phyloP scores from a whole-genome alignment of 2,329 filamentous ascomycete genomes.

The Pezicula carpinea region DNA sequence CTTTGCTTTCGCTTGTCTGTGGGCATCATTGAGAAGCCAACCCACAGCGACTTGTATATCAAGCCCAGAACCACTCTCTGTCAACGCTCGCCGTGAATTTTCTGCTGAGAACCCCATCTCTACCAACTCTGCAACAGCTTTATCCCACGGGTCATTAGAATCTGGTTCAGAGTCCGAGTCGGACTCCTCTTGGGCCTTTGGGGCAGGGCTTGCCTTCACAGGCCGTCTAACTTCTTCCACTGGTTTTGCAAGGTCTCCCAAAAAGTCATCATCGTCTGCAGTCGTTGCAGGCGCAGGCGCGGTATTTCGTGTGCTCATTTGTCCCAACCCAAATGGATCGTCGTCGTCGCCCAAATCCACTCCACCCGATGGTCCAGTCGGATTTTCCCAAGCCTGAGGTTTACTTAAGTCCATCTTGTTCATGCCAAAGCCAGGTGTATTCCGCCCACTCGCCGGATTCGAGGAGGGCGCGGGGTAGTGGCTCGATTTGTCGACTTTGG shows the following conservation, averaged over 20 bases:
- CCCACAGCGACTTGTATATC: constrained; percentile 85
- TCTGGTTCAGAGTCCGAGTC: constrained; percentile 17
- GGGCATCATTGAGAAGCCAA: constrained; percentile 82
- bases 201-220: constrained; percentile 31
- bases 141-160: constrained; percentile 63
- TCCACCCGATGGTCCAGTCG: constrained; percentile 16
- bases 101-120: constrained; percentile 92
- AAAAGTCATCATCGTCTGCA: constrained; percentile 57
- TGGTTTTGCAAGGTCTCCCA: constrained; percentile 60
- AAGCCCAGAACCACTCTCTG: constrained; percentile 71
- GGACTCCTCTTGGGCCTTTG: constrained; percentile 14
- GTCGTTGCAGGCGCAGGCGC: constrained; percentile 21
- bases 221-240: constrained; percentile 56
- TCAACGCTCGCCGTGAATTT: constrained; percentile 74
- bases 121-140: constrained; percentile 79
- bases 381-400: constrained; percentile 48
- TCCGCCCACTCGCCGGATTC: constrained; percentile 28
- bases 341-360: constrained; percentile 56
- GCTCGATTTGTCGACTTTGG: constrained; percentile 62
- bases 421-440: constrained; percentile 38
- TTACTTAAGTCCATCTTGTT: constrained; percentile 43
- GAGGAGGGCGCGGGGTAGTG: constrained; percentile 54
- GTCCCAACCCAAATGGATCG: constrained; percentile 79
- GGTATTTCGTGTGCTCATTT: constrained; percentile 39
- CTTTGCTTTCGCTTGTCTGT: constrained; percentile 75